Base-by-base conservation (phyloP, 495 filamentous ascomycete species). In the Neurospora cerealis region DNA sequence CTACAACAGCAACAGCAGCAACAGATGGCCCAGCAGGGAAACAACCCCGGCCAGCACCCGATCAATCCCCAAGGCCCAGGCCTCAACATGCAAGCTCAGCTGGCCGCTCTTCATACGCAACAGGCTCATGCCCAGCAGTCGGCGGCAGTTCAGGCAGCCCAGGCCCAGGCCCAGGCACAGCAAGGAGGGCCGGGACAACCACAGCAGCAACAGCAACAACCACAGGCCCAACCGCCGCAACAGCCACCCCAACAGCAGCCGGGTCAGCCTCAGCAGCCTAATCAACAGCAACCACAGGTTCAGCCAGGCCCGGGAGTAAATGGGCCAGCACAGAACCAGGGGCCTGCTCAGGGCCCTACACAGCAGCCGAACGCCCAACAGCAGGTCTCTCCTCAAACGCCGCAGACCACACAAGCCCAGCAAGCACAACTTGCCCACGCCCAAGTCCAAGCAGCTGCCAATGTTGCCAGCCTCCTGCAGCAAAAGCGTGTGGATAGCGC, bases 1-100 rank as follows among this genome's bases (percentile, higher is more conserved):
- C 83, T 85, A 0, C 86, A 90, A 75, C 83, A 83, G 69, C 88
- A 88, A 70, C 85, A 87, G 2, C 83, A 85, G 73, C 87, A 84
- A 17, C 80, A 80, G 34, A 82, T 84, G 77, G 66, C 83, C 37
- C 81, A 83, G 44, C 83, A 83, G 66, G 82, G 77, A 21, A 80
- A 76, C 11, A 80, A 81, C 70, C 81, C 80, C 19, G 80, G 80
- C 34, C 85, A 87, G 39, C 85, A 83, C 28, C 83, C 79, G 28
- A 83, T 85, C 78, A 83, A 76, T 5, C 77, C 82, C 5, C 84
- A 84, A 62, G 84, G 86, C 24, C 80, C 81, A 36, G 54, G 54
- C 21, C 38, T 73, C 19, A 74, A 74, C 69, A 82, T 82, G 38
- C 79, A 79, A 69, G 78, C 77, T 2, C 82, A 83, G 17, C 54